phyloP scores from a whole-genome alignment of 192 early-diverging fungal genomes.

The Umbelopsis isabellina region DNA sequence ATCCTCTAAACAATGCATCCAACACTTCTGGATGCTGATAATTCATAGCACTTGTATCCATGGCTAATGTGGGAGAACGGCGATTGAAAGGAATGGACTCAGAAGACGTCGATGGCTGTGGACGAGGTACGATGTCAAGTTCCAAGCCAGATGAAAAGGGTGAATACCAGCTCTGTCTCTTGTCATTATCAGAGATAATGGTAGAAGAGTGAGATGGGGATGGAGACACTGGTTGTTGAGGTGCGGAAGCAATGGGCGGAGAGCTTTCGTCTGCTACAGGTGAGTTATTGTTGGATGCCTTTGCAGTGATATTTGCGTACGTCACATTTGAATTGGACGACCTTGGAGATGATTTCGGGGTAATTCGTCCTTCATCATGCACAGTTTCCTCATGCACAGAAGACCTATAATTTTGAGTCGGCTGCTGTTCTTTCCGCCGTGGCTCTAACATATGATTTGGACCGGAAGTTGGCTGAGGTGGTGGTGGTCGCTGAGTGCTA shows the following conservation, averaged over 20 bases:
- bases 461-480: not conserved
- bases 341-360: not conserved
- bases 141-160: conserved; percentile 21
- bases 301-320: conserved; percentile 5
- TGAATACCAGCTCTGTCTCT: conserved; percentile 22
- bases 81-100: not conserved
- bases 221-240: not conserved
- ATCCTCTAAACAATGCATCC: conserved; percentile 1
- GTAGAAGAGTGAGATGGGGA: not conserved
- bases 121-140: conserved; percentile 16
- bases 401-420: not conserved
- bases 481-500: not conserved
- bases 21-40: conserved; percentile 17
- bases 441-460: not conserved
- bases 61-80: not conserved
- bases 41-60: not conserved
- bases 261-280: not conserved
- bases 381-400: not conserved
- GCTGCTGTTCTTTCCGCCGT: not conserved
- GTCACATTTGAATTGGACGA: not conserved
- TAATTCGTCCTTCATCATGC: not conserved
- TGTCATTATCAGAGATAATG: not conserved
- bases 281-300: not conserved
- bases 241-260: not conserved
- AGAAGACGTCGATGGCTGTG: conserved; percentile 8